A percentile compares a stretch with the other conserved stretches of the same genome.
Conservation (phyloP, 345 rosid species). For the Populus alba region DNA sequence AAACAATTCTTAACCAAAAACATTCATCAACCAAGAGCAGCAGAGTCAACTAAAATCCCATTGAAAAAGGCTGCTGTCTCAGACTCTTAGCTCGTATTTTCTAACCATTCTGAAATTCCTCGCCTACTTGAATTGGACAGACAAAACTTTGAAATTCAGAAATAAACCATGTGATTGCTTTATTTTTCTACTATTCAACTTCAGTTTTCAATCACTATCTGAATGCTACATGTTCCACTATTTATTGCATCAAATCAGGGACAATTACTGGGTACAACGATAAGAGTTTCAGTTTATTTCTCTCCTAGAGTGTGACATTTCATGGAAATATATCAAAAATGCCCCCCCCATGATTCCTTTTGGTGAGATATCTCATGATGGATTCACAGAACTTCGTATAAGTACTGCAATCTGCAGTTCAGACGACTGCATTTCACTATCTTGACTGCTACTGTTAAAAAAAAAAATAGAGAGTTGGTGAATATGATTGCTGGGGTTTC, state of each 20-base stretch:
- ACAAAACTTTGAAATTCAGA: not conserved
- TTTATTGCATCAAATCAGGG: not conserved
- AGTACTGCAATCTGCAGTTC: too few relatives aligned
- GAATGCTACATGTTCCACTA: not conserved
- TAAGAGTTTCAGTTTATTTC: not conserved
- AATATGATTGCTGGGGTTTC: too few relatives aligned
- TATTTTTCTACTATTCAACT: not conserved
- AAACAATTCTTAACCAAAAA: not conserved
- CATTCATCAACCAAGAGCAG: not conserved
- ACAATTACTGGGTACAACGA: not conserved
- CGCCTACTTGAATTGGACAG: not conserved
- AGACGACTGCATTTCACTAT: too few relatives aligned
- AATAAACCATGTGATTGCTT: not conserved
- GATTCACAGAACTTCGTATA: too few relatives aligned
- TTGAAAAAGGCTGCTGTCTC: not conserved
- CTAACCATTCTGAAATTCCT: not conserved
- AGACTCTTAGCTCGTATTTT: not conserved
- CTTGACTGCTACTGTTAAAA: too few relatives aligned
- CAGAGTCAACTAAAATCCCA: not conserved
- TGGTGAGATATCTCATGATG: not conserved
- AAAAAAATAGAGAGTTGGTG: too few relatives aligned
- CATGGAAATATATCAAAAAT: too few relatives aligned
- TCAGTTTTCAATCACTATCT: not conserved
- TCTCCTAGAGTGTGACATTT: too few relatives aligned
- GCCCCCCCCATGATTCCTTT: not conserved